Conservation (phyloP, 208 protist genomes). For the Acanthamoeba triangularis region DNA sequence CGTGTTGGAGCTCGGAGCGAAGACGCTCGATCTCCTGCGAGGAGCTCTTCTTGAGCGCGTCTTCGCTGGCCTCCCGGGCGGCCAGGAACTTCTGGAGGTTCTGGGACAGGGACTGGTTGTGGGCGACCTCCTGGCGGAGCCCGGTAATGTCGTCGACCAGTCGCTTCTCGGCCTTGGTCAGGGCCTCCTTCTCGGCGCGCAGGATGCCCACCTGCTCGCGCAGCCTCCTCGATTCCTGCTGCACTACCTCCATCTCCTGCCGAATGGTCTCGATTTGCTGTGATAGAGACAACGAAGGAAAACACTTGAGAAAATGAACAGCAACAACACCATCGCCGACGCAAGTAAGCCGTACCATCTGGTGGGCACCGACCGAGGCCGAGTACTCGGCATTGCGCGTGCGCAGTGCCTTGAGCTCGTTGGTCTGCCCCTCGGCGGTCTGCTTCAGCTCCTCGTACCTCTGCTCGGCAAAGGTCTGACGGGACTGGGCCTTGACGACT, state of each 20-base stretch:
- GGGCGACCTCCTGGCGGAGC: slow-evolving; percentile 2
- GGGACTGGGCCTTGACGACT: slow-evolving; percentile 42
- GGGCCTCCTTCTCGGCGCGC: slow-evolving; percentile 50
- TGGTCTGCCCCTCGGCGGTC: background rate
- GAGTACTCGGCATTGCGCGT: slow-evolving; percentile 10
- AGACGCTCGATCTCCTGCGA: background rate
- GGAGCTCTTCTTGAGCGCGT: background rate
- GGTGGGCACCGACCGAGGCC: background rate
- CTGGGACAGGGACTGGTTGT: slow-evolving; percentile 2
- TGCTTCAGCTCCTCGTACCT: background rate
- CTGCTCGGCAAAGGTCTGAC: background rate
- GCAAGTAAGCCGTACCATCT: background rate
- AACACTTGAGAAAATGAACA: background rate
- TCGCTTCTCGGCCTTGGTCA: slow-evolving; percentile 25
- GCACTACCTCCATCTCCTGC: background rate
- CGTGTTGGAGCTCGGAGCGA: background rate
- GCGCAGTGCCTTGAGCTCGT: slow-evolving; percentile 2
- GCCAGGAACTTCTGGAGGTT: slow-evolving; percentile 53
- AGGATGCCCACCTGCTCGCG: slow-evolving; percentile 4
- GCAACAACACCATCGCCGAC: no score
- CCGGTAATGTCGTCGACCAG: slow-evolving; percentile 1
- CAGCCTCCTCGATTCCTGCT: background rate
- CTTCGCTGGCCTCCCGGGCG: slow-evolving; percentile 13
- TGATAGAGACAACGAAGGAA: no score
- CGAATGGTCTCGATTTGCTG: slow-evolving; percentile 52